These are phyloP conservation scores for Suillus americanus DNA, from an alignment of 768 basidiomycete species.

Conservation along the genomic window DNA sequence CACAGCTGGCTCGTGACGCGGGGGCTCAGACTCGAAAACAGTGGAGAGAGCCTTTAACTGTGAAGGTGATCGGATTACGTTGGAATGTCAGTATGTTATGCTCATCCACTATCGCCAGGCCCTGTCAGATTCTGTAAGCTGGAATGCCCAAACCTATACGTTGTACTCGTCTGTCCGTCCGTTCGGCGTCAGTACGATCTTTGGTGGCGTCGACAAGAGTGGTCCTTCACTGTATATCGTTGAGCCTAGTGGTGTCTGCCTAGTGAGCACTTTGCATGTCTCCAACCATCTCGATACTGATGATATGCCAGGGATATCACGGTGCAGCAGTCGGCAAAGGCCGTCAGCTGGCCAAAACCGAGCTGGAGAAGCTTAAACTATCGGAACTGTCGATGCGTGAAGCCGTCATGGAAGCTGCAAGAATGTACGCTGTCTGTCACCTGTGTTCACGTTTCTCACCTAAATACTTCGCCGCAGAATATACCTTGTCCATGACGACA, in stretches of 20 bases:
- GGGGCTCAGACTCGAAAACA: conserved; percentile 68
- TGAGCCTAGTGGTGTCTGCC: conserved; percentile 93
- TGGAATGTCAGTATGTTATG: conserved; percentile 29
- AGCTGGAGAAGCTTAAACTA: conserved; percentile 93
- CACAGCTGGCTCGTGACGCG: conserved; percentile 83
- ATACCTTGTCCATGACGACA: conserved; percentile 95
- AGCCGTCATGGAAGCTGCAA: conserved; percentile 89
- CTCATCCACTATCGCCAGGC: conserved; percentile 33
- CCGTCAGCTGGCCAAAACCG: conserved; percentile 96
- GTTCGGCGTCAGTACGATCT: conserved; percentile 91
- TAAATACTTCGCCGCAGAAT: conserved; percentile 54
- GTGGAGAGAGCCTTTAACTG: conserved; percentile 71
- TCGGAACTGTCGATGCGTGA: conserved; percentile 77
- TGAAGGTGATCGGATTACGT: conserved; percentile 59
- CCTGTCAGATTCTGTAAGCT: conserved; percentile 75
- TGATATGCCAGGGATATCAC: conserved; percentile 73
- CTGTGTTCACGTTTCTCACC: neutral
- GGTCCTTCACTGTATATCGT: conserved; percentile 87
- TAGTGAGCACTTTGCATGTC: conserved; percentile 48
- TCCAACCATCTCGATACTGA: neutral
- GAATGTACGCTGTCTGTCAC: conserved; percentile 67
- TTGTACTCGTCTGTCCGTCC: conserved; percentile 97
- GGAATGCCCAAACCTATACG: conserved; percentile 95
- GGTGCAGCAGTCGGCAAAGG: conserved; percentile 98
- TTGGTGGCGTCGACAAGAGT: conserved; percentile 85